Percentiles rank a stretch among this genome's conserved stretches.
Conservation (phyloP, 139 green algal species). For the Ettlia oleoabundans region DNA sequence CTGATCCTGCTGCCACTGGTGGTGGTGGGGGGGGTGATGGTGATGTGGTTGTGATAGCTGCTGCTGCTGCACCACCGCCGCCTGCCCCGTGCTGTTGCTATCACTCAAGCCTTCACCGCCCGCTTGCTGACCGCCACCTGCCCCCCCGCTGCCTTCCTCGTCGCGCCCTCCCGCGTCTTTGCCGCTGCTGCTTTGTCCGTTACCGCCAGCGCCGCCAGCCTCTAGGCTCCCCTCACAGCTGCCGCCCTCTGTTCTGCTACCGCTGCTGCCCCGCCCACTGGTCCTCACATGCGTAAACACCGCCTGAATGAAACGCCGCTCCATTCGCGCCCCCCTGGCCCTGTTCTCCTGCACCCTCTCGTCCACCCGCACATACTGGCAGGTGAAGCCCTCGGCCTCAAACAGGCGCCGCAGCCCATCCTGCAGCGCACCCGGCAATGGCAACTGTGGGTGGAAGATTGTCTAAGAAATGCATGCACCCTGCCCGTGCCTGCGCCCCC, state of each 20-base stretch:
- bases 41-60: too few relatives aligned
- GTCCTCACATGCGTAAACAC: constrained; percentile 56
- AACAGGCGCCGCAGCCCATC: constrained; percentile 61
- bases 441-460: too few relatives aligned
- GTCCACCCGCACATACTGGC: constrained; percentile 51
- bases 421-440: too few relatives aligned
- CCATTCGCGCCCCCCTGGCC: constrained; percentile 62
- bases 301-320: constrained; percentile 82
- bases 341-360: constrained; percentile 73
- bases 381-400: constrained; percentile 58
- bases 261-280: constrained; percentile 6
- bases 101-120: too few relatives aligned
- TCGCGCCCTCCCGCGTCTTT: not conserved
- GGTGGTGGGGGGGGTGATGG: too few relatives aligned
- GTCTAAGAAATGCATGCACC: too few relatives aligned
- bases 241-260: constrained; percentile 5
- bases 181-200: too few relatives aligned
- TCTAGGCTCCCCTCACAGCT: constrained; percentile 33
- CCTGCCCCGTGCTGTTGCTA: too few relatives aligned
- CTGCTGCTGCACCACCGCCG: too few relatives aligned
- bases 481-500: too few relatives aligned
- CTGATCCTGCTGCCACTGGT: not conserved
- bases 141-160: not conserved
- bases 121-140: too few relatives aligned
- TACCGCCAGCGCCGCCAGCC: not conserved